These are phyloP conservation scores for Funneliformis mosseae DNA, from an alignment of 192 early-diverging fungal genomes.

Conservation along the genomic window DNA sequence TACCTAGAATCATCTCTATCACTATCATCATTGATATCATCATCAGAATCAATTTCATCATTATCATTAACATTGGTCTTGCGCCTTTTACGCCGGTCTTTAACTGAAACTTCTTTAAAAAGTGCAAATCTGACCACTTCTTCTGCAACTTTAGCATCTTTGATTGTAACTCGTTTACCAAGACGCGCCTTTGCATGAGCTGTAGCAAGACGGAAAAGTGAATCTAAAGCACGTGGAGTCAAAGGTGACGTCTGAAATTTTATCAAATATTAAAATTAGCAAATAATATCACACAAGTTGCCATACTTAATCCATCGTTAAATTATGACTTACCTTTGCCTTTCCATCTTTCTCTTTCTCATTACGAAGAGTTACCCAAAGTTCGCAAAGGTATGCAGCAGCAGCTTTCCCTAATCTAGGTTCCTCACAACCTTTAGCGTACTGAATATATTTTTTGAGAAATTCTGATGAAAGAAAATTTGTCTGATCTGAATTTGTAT, in stretches of 20 bases:
- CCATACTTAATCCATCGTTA: neutral
- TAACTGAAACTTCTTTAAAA: slow-evolving; percentile 82
- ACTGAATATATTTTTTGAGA: slow-evolving; percentile 94
- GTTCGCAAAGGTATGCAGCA: slow-evolving; percentile 77
- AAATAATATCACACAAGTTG: neutral
- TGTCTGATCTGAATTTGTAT: slow-evolving; percentile 34
- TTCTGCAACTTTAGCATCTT: slow-evolving; percentile 84
- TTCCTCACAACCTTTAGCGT: slow-evolving; percentile 83
- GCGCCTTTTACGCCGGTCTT: slow-evolving; percentile 52
- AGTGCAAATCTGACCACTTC: slow-evolving; percentile 86
- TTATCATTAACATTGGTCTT: slow-evolving; percentile 37
- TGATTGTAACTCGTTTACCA: slow-evolving; percentile 74
- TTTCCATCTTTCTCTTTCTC: slow-evolving; percentile 69
- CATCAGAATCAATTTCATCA: slow-evolving; percentile 49
- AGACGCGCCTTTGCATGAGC: slow-evolving; percentile 95
- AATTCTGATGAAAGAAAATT: slow-evolving; percentile 82
- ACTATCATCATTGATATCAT: slow-evolving; percentile 41
- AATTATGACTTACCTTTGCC: slow-evolving; percentile 59
- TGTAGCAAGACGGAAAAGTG: slow-evolving; percentile 93
- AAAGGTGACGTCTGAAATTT: slow-evolving; percentile 83
- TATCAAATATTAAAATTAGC: neutral
- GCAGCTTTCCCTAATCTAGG: slow-evolving; percentile 84
- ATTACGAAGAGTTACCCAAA: slow-evolving; percentile 84
- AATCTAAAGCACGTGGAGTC: slow-evolving; percentile 97
- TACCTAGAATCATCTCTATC: neutral